Percentiles rank a stretch among this genome's conserved stretches.
Evolutionary conservation across 1,284 basidiomycete genomes (phyloP).

Genomic region (Ganoderma lingzhi): DNA sequence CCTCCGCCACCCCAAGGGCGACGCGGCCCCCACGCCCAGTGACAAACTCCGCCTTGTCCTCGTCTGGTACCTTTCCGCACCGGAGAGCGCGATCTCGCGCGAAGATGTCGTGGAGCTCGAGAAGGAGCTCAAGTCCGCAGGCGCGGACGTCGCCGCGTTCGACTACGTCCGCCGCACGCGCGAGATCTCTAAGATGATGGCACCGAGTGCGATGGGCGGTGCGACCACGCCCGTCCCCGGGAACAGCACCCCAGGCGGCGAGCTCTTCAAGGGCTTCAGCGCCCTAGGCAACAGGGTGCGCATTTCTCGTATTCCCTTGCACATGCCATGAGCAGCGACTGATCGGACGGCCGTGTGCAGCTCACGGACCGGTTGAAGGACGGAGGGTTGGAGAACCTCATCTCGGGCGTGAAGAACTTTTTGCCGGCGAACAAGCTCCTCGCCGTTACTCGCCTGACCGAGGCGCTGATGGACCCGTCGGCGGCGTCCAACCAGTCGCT

Average conservation of each 20-base stretch:
- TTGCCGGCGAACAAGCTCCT: conserved; percentile 95
- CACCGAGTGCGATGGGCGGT: conserved; percentile 57
- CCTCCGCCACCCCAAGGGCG: conserved; percentile 72
- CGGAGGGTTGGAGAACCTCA: conserved; percentile 93
- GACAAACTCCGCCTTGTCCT: conserved; percentile 96
- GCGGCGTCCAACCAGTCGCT: conserved; percentile 92
- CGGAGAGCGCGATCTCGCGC: conserved; percentile 82
- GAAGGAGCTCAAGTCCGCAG: conserved; percentile 82
- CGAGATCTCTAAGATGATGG: conserved; percentile 90
- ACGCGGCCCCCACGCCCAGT: conserved; percentile 71
- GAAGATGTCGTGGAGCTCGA: conserved; percentile 92
- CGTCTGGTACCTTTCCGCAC: conserved; percentile 91
- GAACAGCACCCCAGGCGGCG: conserved; percentile 72
- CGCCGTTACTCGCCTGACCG: conserved; percentile 91
- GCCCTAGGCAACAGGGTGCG: conserved; percentile 89
- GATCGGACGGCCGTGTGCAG: conserved; percentile 46
- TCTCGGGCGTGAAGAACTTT: conserved; percentile 99
- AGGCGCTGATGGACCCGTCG: conserved; percentile 97
- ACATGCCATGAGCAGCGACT: not conserved
- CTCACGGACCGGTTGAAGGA: conserved; percentile 95
- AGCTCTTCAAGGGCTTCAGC: conserved; percentile 92
- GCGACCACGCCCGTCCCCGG: conserved; percentile 82
- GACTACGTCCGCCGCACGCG: conserved; percentile 93
- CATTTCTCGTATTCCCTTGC: conserved; percentile 22
- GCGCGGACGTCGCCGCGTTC: conserved; percentile 86